Evolutionary conservation across 2,329 filamentous ascomycete species (phyloP).

Genomic region (Curvularia verruculosa): DNA sequence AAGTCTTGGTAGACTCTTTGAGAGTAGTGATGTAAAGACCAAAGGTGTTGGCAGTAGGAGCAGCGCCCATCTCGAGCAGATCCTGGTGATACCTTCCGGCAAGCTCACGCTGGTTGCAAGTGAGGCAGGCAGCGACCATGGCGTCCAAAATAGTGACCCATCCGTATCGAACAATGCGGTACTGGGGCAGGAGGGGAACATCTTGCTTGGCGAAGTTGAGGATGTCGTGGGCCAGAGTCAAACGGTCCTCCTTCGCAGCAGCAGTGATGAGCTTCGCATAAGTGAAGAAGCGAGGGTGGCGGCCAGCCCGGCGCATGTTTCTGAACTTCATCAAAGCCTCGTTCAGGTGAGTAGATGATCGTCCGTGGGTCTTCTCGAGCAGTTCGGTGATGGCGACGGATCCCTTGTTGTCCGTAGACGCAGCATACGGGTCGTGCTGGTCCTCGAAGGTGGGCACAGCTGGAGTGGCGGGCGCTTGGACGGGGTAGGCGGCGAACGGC

Average conservation of each 20-base stretch:
- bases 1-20: conserved; percentile 96
- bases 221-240: conserved; percentile 83
- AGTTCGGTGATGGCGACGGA: conserved; percentile 90
- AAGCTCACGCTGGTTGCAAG: conserved; percentile 76
- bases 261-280: conserved; percentile 94
- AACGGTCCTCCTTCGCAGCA: conserved; percentile 82
- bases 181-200: conserved; percentile 82
- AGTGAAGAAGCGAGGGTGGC: conserved; percentile 93
- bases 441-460: conserved; percentile 73
- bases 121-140: conserved; percentile 92
- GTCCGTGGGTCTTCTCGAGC: conserved; percentile 78
- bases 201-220: conserved; percentile 88
- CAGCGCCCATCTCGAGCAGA: conserved; percentile 84
- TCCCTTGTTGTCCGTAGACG: conserved; percentile 90
- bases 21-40: conserved; percentile 99
- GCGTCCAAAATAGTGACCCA: conserved; percentile 97
- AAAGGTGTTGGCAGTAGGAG: conserved; percentile 96
- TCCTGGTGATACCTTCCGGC: conserved; percentile 92
- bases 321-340: conserved; percentile 84
- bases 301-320: conserved; percentile 90
- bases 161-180: conserved; percentile 86
- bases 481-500: conserved; percentile 57
- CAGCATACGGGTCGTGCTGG: conserved; percentile 86
- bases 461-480: conserved; percentile 56
- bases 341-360: conserved; percentile 73